A percentile compares a stretch with the other conserved stretches of the same genome.
Evolutionary conservation across 768 basidiomycete genomes (phyloP).

Genomic region (Suillus variegatus): DNA sequence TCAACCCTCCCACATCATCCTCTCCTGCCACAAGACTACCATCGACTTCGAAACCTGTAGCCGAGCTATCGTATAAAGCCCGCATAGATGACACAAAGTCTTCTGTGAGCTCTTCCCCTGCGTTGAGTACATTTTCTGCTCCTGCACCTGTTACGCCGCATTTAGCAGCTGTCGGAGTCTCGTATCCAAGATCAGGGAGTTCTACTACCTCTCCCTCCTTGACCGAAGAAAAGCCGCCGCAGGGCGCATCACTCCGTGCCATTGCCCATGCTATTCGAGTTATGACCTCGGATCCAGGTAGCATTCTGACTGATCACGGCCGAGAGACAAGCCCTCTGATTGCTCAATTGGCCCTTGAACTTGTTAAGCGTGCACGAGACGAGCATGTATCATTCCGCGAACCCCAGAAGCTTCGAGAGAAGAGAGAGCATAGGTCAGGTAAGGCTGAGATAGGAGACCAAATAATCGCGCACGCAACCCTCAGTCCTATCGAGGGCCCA

Average conservation of each 20-base stretch:
- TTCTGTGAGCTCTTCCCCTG: conserved; percentile 23
- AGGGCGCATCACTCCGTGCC: conserved; percentile 71
- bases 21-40: conserved; percentile 27
- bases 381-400: conserved; percentile 50
- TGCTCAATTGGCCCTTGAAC: conserved; percentile 60
- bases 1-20: conserved; percentile 48
- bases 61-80: neutral
- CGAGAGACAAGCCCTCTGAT: conserved; percentile 63
- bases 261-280: conserved; percentile 83
- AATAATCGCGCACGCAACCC: conserved; percentile 41
- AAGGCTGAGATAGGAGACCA: conserved; percentile 30
- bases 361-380: conserved; percentile 70
- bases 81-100: conserved; percentile 16
- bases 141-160: conserved; percentile 28
- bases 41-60: conserved; percentile 10
- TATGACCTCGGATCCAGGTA: conserved; percentile 79
- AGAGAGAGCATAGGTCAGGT: conserved; percentile 37
- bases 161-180: conserved; percentile 21
- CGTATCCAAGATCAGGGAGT: conserved; percentile 26
- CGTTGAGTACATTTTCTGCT: conserved; percentile 17
- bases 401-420: conserved; percentile 44
- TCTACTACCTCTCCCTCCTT: conserved; percentile 29
- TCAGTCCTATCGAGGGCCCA: conserved; percentile 40
- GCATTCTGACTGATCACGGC: conserved; percentile 73
- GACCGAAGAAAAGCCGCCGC: conserved; percentile 37